Base-by-base conservation (phyloP, 306 rosid genomes). In the Medicago lupulina region DNA sequence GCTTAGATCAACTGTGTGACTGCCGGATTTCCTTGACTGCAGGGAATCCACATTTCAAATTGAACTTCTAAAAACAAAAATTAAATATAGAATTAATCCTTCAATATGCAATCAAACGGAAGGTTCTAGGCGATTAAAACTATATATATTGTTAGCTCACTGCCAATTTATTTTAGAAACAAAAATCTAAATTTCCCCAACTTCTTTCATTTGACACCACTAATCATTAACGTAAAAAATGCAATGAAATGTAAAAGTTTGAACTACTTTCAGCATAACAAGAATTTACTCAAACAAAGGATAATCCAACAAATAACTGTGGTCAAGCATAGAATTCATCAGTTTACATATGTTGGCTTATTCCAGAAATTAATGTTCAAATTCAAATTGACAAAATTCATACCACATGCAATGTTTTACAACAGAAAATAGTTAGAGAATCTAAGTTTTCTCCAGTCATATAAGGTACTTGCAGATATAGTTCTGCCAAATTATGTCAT, bases 351-450 rank as follows among this genome's bases (percentile, higher is more conserved):
- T 17, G 75, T 15, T 38, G 58, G 61, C 49, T 75, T 75, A 75
- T 75, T 83, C 40, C 73, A 80, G 79, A 71, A 71, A 79, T 16
- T 38, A 43, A 71, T 71, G 62, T 11, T 70, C 18, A 57, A 77
- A 77, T 67, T 55, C n/a, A 44, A 78, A 78, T 69, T 39, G 36
- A 18, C 40, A 79, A 21, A 21, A 50, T 46, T 18, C 12, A 36
- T 65, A 38, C 39, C 59, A 13, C 13, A 9, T 28, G 25, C 12
- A 14, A 50, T 44, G 11, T 19, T 44, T 78, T 17, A 1, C 51
- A 64, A 64, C 43, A n/a, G 46, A 69, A 63, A 79, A 75, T 41
- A 55, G 44, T 9, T 64, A 55, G 67, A 75, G 5, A 69, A 74
- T 11, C 41, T 17, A 11, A 40, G 18, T 23, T n/a, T 31, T 23